Percentiles rank a stretch among this genome's conserved stretches.
phyloP scores from a whole-genome alignment of 306 rosid species.

The Bauhinia variegata region DNA sequence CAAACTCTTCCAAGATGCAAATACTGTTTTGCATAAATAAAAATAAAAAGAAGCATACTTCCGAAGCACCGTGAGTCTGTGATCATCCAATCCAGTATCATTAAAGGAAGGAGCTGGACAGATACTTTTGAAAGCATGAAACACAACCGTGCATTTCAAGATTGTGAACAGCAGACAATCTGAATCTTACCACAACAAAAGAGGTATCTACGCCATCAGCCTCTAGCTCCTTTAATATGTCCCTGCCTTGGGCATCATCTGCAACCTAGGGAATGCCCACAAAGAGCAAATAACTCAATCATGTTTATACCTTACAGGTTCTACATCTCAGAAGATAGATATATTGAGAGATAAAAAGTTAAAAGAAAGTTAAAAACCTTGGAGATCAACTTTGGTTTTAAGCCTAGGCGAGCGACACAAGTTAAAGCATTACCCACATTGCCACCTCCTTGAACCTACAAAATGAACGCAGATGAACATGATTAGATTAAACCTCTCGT shows the following conservation, averaged over 20 bases:
- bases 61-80: neutral
- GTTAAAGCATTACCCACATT: conserved; percentile 85
- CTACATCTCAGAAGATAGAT: neutral
- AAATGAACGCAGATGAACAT: neutral
- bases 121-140: neutral
- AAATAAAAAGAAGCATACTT: neutral
- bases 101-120: neutral
- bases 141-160: neutral
- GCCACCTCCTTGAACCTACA: conserved; percentile 92
- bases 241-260: conserved; percentile 74
- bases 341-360: neutral
- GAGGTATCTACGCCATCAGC: conserved; percentile 81
- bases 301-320: neutral
- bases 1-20: too few relatives aligned
- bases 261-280: conserved; percentile 48
- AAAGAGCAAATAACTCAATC: neutral
- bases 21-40: too few relatives aligned
- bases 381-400: conserved; percentile 73
- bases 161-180: neutral
- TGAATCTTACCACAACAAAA: conserved; percentile 55
- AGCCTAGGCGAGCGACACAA: conserved; percentile 82
- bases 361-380: conserved; percentile 49
- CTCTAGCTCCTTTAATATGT: conserved; percentile 70
- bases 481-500: neutral
- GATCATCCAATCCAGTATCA: neutral